Base-by-base conservation (phyloP, 75 land plant genomes). In the Pinus tabuliformis region DNA sequence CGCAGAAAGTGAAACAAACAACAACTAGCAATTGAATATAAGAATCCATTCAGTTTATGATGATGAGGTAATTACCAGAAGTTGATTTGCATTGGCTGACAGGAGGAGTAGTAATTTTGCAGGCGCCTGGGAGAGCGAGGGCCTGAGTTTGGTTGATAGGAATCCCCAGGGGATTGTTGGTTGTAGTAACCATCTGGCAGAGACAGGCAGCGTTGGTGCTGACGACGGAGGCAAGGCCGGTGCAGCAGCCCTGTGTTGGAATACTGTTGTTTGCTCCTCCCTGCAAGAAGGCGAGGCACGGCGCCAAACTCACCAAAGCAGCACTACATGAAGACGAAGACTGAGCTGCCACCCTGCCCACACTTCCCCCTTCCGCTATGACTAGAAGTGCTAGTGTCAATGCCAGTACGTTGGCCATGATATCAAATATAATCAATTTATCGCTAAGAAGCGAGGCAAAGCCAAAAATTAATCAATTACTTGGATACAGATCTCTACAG, bases 61-160 rank as follows among this genome's bases (percentile, higher is more conserved):
- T 5, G 6, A 39, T 39, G 42, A 39, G 42, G 5, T 39, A 39
- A 39, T 39, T 5, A 39, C 42, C 42, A 39, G 42, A 3, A 39
- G 42, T 4, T 39, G 42, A 39, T 24, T 79, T 87, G 74, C 86
- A 87, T 49, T 58, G 58, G 74, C 79, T 81, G 24, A 79, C 8
- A 1, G 84, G 56, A 0, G 89, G 86, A 64, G 89, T 82, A 60
- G 82, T 82, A 18, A 87, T 74, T 33, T 75, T 79, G 75, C 89
- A 87, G 64, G 77, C 82, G 1, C 76, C 72, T 14, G 89, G 89
- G 0, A 87, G 77, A 4, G 72, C 71, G 21, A 87, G 24, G 11
- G 86, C 86, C 57, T 57, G 84, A 14, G 89, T 87, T 58, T 80
- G 84, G 73, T 87, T 87, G 78, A 87, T 72, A 62, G 80, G 75